Conservation (phyloP, 2,329 filamentous ascomycete genomes). For the Thelonectria olida region DNA sequence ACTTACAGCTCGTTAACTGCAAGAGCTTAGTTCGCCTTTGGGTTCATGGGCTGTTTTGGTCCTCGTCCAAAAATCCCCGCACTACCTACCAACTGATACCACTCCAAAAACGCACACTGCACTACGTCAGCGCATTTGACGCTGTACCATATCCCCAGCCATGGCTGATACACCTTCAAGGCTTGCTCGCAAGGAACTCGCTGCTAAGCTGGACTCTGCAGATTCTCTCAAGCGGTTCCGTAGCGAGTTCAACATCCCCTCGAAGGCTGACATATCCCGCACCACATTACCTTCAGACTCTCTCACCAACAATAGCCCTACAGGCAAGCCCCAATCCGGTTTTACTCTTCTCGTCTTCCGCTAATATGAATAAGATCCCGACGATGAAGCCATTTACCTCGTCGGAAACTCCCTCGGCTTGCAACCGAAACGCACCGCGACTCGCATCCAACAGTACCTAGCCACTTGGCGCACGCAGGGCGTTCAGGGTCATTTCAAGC, state of each 20-base stretch:
- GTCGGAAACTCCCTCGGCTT: slow-evolving; percentile 87
- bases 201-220: slow-evolving; percentile 57
- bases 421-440: slow-evolving; percentile 70
- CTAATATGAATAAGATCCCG: background rate
- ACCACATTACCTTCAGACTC: slow-evolving; percentile 34
- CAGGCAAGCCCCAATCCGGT: slow-evolving; percentile 10
- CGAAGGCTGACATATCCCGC: slow-evolving; percentile 41
- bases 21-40: background rate
- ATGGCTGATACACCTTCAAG: slow-evolving; percentile 29
- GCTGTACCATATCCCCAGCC: slow-evolving; percentile 3
- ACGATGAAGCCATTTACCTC: slow-evolving; percentile 69
- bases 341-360: background rate
- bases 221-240: slow-evolving; percentile 66
- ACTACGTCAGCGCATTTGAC: background rate
- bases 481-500: slow-evolving; percentile 81
- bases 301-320: background rate
- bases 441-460: slow-evolving; percentile 73
- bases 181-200: slow-evolving; percentile 24
- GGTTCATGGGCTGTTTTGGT: background rate
- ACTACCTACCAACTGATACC: background rate
- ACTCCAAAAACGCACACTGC: background rate
- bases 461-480: slow-evolving; percentile 82
- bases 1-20: background rate
- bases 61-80: background rate
- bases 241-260: slow-evolving; percentile 77